Evolutionary conservation across 805 yeast genomes (phyloP), one percentile per base, ranked within the genome.

Genomic region (Metschnikowia lachancei): DNA sequence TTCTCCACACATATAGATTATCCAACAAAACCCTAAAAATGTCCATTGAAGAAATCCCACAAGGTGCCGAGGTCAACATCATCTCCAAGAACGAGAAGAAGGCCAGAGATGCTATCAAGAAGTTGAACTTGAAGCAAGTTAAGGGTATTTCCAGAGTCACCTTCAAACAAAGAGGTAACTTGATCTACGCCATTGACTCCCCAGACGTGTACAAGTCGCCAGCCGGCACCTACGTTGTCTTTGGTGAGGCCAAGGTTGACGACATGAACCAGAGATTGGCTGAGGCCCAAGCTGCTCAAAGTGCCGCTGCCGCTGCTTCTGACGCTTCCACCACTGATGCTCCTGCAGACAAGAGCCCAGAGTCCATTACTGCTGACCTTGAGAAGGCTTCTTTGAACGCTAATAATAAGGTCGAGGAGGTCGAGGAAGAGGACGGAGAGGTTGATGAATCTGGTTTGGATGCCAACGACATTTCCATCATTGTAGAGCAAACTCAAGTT

Each of bases 161-260:
- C 60, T 86, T 92, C 82, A 88, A 85, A 77, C 88, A 84, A 79
- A 84, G 87, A 76, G 90, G 91, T 70, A 87, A 88, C 82, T 81
- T 85, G 69, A 85, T 90, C 67, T 81, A 85, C 71, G 96, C 83
- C 66, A 87, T 92, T 75, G 94, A 88, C 70, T 70, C 74, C 59
- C 99, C 99, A 72, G 97, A 90, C 61, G 98, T 94, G 52, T 92
- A 78, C 95, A 88, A 80, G 75, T 84, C 97, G 54, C 80, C 83
- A 56, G 86, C 95, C 66, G 97, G 97, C 68, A 85, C 95, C 61
- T 94, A 87, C 80, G 84, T 92, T 62, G 97, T 92, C 59, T 91
- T 92, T 64, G 99, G 99, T 76, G 97, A 91, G 76, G 95, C 97
- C 67, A 87, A 89, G 81, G 86, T 87, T 60, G 97, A 92, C 73